These are phyloP conservation scores for Zygoascus hellenicus DNA, from an alignment of 1,139 yeast species.

Conservation along the genomic window DNA sequence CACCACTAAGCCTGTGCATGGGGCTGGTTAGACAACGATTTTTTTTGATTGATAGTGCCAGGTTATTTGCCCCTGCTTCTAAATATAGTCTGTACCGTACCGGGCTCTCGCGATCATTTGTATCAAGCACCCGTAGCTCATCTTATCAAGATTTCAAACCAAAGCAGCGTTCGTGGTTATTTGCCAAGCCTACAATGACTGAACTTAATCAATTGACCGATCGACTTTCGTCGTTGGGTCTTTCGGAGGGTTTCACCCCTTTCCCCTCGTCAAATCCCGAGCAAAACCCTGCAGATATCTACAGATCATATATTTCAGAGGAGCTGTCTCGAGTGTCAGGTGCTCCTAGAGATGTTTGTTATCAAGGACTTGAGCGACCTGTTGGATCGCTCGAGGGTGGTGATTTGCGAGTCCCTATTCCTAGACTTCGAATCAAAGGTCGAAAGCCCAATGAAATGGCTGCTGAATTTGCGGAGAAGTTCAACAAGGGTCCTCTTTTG, in stretches of 20 bases:
- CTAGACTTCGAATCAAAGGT: slow-evolving; percentile 87
- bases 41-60: too few species aligned
- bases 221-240: slow-evolving; percentile 29
- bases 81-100: too few species aligned
- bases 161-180: slow-evolving; percentile 1
- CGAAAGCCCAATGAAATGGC: slow-evolving; percentile 81
- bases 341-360: slow-evolving; percentile 64
- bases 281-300: slow-evolving; percentile 68
- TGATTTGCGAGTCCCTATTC: slow-evolving; percentile 86
- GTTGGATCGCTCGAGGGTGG: slow-evolving; percentile 75
- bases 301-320: slow-evolving; percentile 82
- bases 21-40: too few species aligned
- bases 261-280: slow-evolving; percentile 59
- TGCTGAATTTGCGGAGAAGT: slow-evolving; percentile 61
- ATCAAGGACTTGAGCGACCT: slow-evolving; percentile 86
- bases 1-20: too few species aligned
- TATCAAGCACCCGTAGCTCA: too few species aligned
- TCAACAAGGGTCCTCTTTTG: slow-evolving; percentile 53
- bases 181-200: slow-evolving; percentile 27
- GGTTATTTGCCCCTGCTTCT: too few species aligned
- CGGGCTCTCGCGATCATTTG: too few species aligned
- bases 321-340: slow-evolving; percentile 70
- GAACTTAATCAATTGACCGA: slow-evolving; percentile 25
- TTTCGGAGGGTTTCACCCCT: slow-evolving; percentile 21
- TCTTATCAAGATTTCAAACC: too few species aligned